A percentile compares a stretch with the other conserved stretches of the same genome.
Evolutionary conservation across 352 stramenopile genomes (phyloP).

Genomic region (Phytophthora europaea): DNA sequence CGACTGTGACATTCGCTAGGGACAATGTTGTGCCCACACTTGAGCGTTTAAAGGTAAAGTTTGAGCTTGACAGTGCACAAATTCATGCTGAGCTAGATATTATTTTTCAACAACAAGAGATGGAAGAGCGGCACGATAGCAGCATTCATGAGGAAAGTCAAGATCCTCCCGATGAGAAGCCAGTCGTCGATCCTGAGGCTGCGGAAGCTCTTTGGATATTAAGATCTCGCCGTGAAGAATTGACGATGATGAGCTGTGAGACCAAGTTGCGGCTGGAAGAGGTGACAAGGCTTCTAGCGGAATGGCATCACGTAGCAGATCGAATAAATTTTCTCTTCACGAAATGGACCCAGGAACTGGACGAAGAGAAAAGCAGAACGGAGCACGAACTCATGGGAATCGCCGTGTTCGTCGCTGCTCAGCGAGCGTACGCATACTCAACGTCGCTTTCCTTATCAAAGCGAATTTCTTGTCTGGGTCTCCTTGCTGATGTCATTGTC

Average conservation of each 20-base stretch:
- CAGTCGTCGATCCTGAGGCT: neutral
- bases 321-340: constrained; percentile 11
- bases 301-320: constrained; percentile 26
- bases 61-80: constrained; percentile 11
- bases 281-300: neutral
- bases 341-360: constrained; percentile 28
- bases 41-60: constrained; percentile 1
- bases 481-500: constrained; percentile 8
- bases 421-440: constrained; percentile 15
- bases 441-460: constrained; percentile 2
- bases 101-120: neutral
- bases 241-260: constrained; percentile 31
- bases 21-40: constrained; percentile 30
- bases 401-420: constrained; percentile 9
- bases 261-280: constrained; percentile 17
- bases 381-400: constrained; percentile 6
- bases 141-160: neutral
- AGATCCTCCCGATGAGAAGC: neutral
- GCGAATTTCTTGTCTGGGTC: neutral
- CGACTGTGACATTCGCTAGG: constrained; percentile 21
- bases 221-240: constrained; percentile 33
- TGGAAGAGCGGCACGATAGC: neutral
- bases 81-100: constrained; percentile 14
- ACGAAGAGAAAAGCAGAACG: constrained; percentile 11
- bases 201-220: constrained; percentile 21